Conservation (phyloP, 768 basidiomycete species). For the Tricholoma bakamatsutake region DNA sequence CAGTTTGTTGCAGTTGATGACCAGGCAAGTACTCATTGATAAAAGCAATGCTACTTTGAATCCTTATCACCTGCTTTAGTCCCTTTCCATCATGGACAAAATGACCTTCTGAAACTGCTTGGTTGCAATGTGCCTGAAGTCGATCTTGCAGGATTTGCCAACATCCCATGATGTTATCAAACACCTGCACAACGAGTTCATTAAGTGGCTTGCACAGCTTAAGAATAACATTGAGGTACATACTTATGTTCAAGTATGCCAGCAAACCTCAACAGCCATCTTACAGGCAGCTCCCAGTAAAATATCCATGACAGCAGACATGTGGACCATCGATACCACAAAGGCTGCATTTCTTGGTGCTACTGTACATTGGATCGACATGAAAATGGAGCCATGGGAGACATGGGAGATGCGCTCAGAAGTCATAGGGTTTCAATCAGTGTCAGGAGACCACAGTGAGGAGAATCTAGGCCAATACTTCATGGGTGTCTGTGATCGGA, state of each 20-base stretch:
- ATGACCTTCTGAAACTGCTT: background rate
- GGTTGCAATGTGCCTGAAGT: background rate
- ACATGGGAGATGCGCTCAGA: constrained; percentile 12
- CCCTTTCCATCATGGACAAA: background rate
- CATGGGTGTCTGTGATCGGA: too few species aligned
- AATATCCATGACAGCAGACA: constrained; percentile 11
- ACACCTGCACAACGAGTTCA: constrained; percentile 12
- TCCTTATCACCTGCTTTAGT: too few species aligned
- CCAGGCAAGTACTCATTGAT: too few species aligned
- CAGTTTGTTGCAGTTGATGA: too few species aligned
- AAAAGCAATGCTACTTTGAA: too few species aligned
- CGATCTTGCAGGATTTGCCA: background rate
- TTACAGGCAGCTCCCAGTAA: constrained; percentile 13
- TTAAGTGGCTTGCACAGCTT: constrained; percentile 4
- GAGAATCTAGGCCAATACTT: too few species aligned
- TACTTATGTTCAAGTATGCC: background rate
- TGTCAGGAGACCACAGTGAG: too few species aligned
- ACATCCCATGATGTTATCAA: constrained; percentile 7
- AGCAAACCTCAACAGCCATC: background rate
- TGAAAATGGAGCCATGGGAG: background rate
- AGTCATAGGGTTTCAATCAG: too few species aligned
- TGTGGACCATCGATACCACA: background rate
- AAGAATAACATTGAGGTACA: constrained; percentile 1
- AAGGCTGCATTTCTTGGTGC: constrained; percentile 6
- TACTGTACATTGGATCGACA: constrained; percentile 18